Evolutionary conservation across 1,284 basidiomycete species (phyloP), one percentile per base, ranked within the genome.

Genomic region (Xerocomus amazonicus): DNA sequence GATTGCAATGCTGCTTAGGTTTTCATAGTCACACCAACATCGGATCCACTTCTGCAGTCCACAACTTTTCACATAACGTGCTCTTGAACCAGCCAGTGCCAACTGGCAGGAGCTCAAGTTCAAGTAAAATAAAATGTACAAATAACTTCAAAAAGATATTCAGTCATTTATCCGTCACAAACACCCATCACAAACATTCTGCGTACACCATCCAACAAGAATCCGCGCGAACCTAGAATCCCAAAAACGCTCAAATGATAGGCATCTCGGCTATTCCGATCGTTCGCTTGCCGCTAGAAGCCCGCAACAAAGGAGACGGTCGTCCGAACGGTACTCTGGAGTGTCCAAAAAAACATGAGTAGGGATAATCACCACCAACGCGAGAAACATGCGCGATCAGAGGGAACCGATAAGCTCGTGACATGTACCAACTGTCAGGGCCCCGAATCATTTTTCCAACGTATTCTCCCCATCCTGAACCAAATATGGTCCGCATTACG

Each of bases 271-370:
- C 9, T 17, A 36, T 53, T 37, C 37, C 27, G 46, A 42, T 41
- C 36, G 14, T 47, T 26, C 26, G 35, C 50, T 44, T 37, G 38
- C 34, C 9, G 39, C 51, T 33, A 45, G 45, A 46, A 45, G 39
- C 32, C n/a, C 16, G 46, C 29, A 43, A 43, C 28, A 36, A 50
- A 43, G 63, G 65, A 29, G 67, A 59, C 4, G 67, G 66, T 32
- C 63, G 56, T 29, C 54, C 67, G 47, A 67, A 66, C n/a, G 31
- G 42, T 47, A 44, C 54, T 54, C 67, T 62, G 47, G 29, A 54
- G 48, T 29, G 31, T 39, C 47, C 47, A 48, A 49, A 50, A 53
- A 50, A 9, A 41, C 36, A 45, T 63, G 53, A 61, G 65, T 51
- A 47, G 62, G 41, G 39, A 50, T 44, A 27, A 49, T 31, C 12